phyloP scores from a whole-genome alignment of 202 grass and related monocot genomes.

The Eragrostis tef region DNA sequence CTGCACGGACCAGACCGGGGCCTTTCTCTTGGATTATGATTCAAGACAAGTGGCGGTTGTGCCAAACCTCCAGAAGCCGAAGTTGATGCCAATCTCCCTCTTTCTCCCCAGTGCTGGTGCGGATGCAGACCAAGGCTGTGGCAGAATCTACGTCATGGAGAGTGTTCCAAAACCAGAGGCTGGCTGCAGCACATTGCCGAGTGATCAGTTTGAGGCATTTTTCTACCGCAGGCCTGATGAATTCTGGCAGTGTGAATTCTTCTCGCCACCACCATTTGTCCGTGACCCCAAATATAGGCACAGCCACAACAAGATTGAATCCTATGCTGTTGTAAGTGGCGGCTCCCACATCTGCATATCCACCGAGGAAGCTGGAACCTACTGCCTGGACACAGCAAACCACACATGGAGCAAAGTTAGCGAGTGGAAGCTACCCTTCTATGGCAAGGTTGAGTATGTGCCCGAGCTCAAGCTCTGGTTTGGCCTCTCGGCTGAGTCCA shows the following conservation, averaged over 20 bases:
- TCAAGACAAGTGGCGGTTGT: no score
- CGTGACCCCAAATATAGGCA: neutral
- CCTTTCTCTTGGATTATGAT: no score
- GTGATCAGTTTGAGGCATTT: neutral
- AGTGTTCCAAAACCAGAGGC: no score
- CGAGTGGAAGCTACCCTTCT: neutral
- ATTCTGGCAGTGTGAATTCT: no score
- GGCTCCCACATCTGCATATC: neutral
- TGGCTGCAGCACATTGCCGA: no score
- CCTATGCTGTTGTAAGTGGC: neutral
- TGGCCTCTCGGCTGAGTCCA: neutral
- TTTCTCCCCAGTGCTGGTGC: no score
- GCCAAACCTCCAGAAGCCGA: no score
- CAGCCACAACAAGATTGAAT: neutral
- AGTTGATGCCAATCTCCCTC: no score
- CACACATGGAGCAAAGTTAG: neutral
- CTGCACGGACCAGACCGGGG: no score
- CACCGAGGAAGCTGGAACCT: neutral
- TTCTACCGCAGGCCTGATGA: neutral
- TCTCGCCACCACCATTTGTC: neutral
- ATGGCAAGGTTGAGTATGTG: neutral
- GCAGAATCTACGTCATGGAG: no score
- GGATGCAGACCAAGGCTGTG: no score
- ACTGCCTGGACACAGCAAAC: neutral
- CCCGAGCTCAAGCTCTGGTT: conserved; percentile 18